Evolutionary conservation across 139 green algal species (phyloP).

Genomic region (Chlamydomonas applanata): DNA sequence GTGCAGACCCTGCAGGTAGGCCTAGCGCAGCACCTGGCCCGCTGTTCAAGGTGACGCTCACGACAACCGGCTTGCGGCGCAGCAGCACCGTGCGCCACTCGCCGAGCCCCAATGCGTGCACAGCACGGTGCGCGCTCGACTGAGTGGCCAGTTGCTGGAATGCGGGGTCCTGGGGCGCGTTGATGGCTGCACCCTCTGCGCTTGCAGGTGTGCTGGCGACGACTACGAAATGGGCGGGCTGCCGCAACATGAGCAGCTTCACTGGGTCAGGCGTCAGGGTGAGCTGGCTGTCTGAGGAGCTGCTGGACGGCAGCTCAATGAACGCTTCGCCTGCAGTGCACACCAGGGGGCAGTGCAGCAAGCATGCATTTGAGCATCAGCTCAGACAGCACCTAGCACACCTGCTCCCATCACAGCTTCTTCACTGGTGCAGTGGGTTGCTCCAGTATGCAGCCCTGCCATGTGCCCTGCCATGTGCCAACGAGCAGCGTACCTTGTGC

Average conservation of each 20-base stretch:
- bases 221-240: conserved; percentile 33
- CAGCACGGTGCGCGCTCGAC: not conserved
- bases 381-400: not conserved
- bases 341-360: not conserved
- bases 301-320: too few species aligned
- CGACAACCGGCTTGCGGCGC: conserved; percentile 21
- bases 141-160: not conserved
- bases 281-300: not conserved
- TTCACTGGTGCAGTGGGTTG: too few species aligned
- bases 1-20: conserved; percentile 23
- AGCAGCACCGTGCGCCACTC: conserved; percentile 41
- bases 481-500: too few species aligned
- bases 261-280: conserved; percentile 20
- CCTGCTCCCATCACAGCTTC: too few species aligned
- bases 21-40: conserved; percentile 23
- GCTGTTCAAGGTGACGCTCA: conserved; percentile 28
- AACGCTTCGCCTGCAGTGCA: too few species aligned
- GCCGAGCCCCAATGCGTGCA: conserved; percentile 21
- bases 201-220: not conserved
- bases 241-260: conserved; percentile 29
- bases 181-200: not conserved
- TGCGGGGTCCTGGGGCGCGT: not conserved
- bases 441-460: too few species aligned
- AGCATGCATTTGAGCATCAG: not conserved
- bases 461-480: too few species aligned